Percentiles rank a stretch among this genome's conserved stretches.
Evolutionary conservation across 164 flowering plant species (phyloP).

Genomic region (Malania oleifera): DNA sequence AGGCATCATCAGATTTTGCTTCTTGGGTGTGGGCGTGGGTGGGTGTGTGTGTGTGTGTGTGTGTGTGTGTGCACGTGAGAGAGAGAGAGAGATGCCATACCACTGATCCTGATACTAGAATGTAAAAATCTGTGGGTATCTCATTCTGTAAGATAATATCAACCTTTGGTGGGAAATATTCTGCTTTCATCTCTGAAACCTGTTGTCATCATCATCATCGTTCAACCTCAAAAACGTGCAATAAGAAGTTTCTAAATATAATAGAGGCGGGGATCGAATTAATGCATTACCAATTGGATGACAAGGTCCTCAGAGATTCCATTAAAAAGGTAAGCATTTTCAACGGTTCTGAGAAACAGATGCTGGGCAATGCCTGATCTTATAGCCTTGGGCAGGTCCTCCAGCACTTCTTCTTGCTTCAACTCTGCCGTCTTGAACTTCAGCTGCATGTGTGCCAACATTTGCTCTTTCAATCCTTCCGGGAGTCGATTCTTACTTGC

Average conservation of each 20-base stretch:
- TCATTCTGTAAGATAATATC: constrained; percentile 82
- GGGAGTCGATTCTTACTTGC: constrained; percentile 82
- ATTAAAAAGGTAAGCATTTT: constrained; percentile 65
- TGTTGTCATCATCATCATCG: constrained; percentile 13
- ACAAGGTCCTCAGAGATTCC: constrained; percentile 62
- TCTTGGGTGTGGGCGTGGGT: background rate
- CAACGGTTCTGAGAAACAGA: constrained; percentile 53
- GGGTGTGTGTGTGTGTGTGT: background rate
- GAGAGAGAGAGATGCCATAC: constrained; percentile 30
- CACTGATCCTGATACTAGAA: constrained; percentile 78
- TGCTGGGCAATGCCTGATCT: constrained; percentile 76
- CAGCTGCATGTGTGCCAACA: constrained; percentile 76
- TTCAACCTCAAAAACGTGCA: background rate
- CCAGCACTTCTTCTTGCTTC: constrained; percentile 75
- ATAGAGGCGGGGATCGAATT: background rate
- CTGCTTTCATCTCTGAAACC: constrained; percentile 89
- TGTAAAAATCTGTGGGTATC: constrained; percentile 83
- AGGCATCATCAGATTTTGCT: constrained; percentile 13
- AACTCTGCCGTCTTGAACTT: constrained; percentile 78
- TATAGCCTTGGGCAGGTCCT: constrained; percentile 78
- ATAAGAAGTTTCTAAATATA: constrained; percentile 1
- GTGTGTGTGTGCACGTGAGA: background rate
- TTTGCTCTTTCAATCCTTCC: constrained; percentile 74
- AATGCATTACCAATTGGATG: constrained; percentile 44
- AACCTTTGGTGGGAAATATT: constrained; percentile 85